Evolutionary conservation across 495 filamentous ascomycete genomes (phyloP).

Genomic region (Neurospora sublineolata): DNA sequence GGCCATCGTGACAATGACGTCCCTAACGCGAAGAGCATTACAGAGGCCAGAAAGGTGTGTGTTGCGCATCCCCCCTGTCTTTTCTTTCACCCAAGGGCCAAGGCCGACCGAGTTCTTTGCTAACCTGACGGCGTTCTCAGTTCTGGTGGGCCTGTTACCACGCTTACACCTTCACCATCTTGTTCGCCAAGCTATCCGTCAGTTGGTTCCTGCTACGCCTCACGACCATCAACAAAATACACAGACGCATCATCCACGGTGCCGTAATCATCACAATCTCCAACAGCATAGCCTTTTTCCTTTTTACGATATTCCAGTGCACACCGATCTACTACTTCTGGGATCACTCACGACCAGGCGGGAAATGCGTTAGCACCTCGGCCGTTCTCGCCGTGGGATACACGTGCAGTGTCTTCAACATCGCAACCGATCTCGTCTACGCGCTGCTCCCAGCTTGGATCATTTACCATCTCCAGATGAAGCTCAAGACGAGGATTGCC

Average conservation of each 20-base stretch:
- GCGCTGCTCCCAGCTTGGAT: conserved; percentile 23
- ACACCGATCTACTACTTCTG: conserved; percentile 18
- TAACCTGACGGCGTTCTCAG: conserved; percentile 1
- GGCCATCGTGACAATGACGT: neutral
- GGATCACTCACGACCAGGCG: conserved; percentile 1
- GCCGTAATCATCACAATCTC: conserved; percentile 5
- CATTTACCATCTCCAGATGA: conserved; percentile 19
- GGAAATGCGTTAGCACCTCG: conserved; percentile 14
- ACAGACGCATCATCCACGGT: conserved; percentile 15
- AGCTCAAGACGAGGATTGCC: conserved; percentile 8
- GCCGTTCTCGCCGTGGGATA: conserved; percentile 15
- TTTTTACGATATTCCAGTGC: conserved; percentile 19
- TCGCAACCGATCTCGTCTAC: conserved; percentile 23
- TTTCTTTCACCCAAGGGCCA: neutral
- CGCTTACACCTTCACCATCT: conserved; percentile 8
- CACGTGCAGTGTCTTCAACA: conserved; percentile 13
- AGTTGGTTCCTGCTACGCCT: conserved; percentile 22
- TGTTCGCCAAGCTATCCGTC: conserved; percentile 19
- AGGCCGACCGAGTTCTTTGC: neutral
- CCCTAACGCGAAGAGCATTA: neutral
- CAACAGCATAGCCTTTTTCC: conserved; percentile 7
- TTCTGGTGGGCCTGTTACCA: conserved; percentile 14
- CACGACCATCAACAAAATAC: conserved; percentile 3
- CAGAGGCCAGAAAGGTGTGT: conserved; percentile 4
- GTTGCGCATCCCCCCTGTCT: neutral